Percentiles rank a stretch among this genome's conserved stretches.
These are phyloP conservation scores for Metarhizium guizhouense DNA, from an alignment of 2,329 filamentous ascomycete genomes.

Conservation along the genomic window DNA sequence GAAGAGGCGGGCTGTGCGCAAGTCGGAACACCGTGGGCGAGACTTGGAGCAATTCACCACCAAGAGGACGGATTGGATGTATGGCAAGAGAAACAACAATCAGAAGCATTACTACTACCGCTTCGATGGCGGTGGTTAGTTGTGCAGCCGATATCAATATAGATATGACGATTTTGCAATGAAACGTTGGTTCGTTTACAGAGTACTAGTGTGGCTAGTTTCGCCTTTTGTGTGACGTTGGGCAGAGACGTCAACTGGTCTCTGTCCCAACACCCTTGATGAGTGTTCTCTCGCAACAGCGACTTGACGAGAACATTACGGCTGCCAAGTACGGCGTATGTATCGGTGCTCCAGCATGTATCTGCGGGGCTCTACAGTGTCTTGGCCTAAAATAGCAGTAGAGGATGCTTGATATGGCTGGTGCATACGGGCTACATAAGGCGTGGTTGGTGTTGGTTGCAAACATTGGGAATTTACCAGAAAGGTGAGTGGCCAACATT, in stretches of 20 bases:
- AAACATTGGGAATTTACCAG: too few relatives aligned
- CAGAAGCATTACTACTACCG: conserved; percentile 56
- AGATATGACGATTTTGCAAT: conserved; percentile 3
- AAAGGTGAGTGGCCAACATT: too few relatives aligned
- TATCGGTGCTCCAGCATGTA: too few relatives aligned
- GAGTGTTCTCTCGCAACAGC: background rate
- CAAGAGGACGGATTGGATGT: conserved; percentile 56
- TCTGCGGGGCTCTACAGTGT: too few relatives aligned
- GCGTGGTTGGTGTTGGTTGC: too few relatives aligned
- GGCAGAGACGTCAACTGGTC: background rate
- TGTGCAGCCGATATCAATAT: background rate
- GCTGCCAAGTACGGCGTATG: too few relatives aligned
- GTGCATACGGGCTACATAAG: too few relatives aligned
- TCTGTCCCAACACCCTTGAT: background rate
- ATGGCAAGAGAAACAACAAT: conserved; percentile 67
- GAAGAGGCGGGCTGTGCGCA: conserved; percentile 60
- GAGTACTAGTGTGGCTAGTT: background rate
- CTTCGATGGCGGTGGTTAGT: conserved; percentile 34
- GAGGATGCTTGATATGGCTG: too few relatives aligned
- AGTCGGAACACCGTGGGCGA: conserved; percentile 59
- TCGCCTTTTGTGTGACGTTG: background rate
- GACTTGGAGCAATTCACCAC: conserved; percentile 54
- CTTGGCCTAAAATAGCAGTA: too few relatives aligned
- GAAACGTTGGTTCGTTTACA: background rate
- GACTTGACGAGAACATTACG: background rate